Percentiles rank a stretch among this genome's conserved stretches.
phyloP scores from a whole-genome alignment of 2,329 filamentous ascomycete species.

The Penicillium italicum region DNA sequence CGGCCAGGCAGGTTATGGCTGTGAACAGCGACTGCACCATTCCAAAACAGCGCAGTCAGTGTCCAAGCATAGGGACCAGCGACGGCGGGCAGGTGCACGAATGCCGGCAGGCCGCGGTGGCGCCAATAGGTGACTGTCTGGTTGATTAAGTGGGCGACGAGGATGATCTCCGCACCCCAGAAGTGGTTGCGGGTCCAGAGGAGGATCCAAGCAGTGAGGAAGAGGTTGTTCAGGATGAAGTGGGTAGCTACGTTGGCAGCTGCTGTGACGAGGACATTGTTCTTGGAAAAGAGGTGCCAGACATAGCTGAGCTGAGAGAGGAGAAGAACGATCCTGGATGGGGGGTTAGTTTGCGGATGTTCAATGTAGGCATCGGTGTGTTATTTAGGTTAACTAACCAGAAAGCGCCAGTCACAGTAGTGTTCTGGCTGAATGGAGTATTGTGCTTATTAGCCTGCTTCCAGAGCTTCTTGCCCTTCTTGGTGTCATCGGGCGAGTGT shows the following conservation, averaged over 20 bases:
- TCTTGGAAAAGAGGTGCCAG: slow-evolving; percentile 68
- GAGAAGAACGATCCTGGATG: slow-evolving; percentile 64
- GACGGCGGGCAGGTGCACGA: slow-evolving; percentile 72
- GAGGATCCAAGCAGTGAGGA: slow-evolving; percentile 77
- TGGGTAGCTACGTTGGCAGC: slow-evolving; percentile 76
- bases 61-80: slow-evolving; percentile 81
- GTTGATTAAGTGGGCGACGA: slow-evolving; percentile 80
- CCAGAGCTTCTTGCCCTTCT: slow-evolving; percentile 65
- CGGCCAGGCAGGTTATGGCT: slow-evolving; percentile 64
- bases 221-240: slow-evolving; percentile 81
- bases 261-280: slow-evolving; percentile 59
- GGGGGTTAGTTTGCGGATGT: background rate
- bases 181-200: slow-evolving; percentile 76
- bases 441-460: slow-evolving; percentile 63
- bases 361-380: background rate
- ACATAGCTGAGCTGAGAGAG: slow-evolving; percentile 73
- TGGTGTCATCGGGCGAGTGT: slow-evolving; percentile 60
- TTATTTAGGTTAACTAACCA: slow-evolving; percentile 53
- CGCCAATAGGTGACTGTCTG: slow-evolving; percentile 75
- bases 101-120: slow-evolving; percentile 65
- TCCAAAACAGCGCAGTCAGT: slow-evolving; percentile 83
- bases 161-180: slow-evolving; percentile 69
- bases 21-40: slow-evolving; percentile 77
- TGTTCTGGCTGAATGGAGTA: slow-evolving; percentile 74
- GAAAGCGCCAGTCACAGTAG: slow-evolving; percentile 63